These are phyloP conservation scores for Puccinia hordei DNA, from an alignment of 1,284 basidiomycete species.

Conservation along the genomic window DNA sequence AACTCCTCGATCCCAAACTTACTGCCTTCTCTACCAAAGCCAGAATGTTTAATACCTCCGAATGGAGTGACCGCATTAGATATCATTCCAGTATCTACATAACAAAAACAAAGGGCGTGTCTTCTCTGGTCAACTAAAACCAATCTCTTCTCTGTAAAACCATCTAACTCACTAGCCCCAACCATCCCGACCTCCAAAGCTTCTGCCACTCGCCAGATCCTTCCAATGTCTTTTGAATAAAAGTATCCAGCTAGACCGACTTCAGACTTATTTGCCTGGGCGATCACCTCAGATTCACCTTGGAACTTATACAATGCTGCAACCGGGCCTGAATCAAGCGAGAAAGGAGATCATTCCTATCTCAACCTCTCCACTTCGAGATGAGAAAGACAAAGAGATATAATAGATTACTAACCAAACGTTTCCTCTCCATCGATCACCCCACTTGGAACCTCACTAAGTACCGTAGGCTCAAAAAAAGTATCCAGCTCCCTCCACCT, in stretches of 20 bases:
- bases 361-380: conserved; percentile 53
- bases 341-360: conserved; percentile 53
- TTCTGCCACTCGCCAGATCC: conserved; percentile 97
- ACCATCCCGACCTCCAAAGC: conserved; percentile 96
- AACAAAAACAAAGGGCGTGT: not conserved
- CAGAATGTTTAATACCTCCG: conserved; percentile 86
- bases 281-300: conserved; percentile 87
- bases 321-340: conserved; percentile 54
- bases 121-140: not conserved
- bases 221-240: conserved; percentile 82
- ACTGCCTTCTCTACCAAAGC: conserved; percentile 72
- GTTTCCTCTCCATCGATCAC: conserved; percentile 74
- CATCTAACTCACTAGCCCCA: conserved; percentile 62
- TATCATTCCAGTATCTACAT: conserved; percentile 72
- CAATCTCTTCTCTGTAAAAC: not conserved
- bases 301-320: conserved; percentile 72
- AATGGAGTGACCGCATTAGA: conserved; percentile 84
- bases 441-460: conserved; percentile 76
- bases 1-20: conserved; percentile 57
- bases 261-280: conserved; percentile 78
- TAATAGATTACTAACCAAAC: conserved; percentile 65
- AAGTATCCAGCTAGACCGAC: conserved; percentile 84
- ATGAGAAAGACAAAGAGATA: not conserved
- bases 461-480: conserved; percentile 87
- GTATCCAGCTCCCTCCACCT: conserved; percentile 64